These are phyloP conservation scores for Geranium rotundifolium DNA, from an alignment of 345 rosid species.

Conservation along the genomic window DNA sequence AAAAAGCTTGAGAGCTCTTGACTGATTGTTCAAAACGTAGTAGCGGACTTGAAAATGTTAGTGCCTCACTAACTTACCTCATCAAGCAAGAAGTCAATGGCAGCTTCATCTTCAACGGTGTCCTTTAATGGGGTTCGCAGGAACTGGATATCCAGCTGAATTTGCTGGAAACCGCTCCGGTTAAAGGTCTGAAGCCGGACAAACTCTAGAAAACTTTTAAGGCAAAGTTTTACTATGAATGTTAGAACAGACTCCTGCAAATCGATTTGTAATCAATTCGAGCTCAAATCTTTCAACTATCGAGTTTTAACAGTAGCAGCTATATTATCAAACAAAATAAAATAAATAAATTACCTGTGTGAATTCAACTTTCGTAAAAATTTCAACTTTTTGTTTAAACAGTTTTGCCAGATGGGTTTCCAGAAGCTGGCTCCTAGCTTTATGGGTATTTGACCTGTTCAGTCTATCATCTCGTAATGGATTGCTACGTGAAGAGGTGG, in stretches of 20 bases:
- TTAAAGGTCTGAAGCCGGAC: conserved; percentile 87
- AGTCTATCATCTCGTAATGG: conserved; percentile 69
- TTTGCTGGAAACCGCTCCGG: conserved; percentile 96
- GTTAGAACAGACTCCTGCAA: conserved; percentile 86
- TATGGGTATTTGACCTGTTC: conserved; percentile 56
- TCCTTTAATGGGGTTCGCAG: conserved; percentile 64
- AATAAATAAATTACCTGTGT: conserved; percentile 54
- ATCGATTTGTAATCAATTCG: conserved; percentile 1
- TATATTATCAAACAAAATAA: conserved; percentile 5
- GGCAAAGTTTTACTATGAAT: conserved; percentile 62
- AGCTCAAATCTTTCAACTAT: neutral
- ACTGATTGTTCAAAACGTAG: neutral
- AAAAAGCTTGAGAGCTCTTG: neutral
- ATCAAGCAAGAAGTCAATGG: conserved; percentile 81
- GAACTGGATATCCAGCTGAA: conserved; percentile 91
- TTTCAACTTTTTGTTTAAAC: conserved; percentile 95
- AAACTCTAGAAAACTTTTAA: conserved; percentile 90
- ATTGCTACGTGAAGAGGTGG: conserved; percentile 75
- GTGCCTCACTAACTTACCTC: conserved; percentile 42
- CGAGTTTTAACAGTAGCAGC: neutral
- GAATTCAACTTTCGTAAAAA: conserved; percentile 86
- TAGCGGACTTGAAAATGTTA: conserved; percentile 1
- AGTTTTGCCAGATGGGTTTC: conserved; percentile 98
- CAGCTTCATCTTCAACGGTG: conserved; percentile 73
- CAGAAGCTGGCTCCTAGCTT: conserved; percentile 89